Percentiles rank a stretch among this genome's conserved stretches.
phyloP scores from a whole-genome alignment of 2,329 filamentous ascomycete species.

The Colletotrichum sp. region DNA sequence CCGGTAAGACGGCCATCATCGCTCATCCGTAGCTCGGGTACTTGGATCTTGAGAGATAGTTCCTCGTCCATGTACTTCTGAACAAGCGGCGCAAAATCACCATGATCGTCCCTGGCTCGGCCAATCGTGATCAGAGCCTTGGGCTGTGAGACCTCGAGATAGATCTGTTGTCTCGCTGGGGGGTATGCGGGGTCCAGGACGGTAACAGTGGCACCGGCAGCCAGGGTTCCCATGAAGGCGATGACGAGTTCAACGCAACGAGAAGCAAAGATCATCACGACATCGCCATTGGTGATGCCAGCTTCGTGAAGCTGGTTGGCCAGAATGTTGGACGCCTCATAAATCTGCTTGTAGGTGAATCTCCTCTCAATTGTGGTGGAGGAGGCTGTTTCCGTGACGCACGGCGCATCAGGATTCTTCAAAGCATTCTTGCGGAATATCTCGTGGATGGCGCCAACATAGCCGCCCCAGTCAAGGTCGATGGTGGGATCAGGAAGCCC shows the following conservation, averaged over 20 bases:
- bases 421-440: constrained; percentile 72
- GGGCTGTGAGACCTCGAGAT: not conserved
- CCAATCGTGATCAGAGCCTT: constrained; percentile 75
- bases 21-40: constrained; percentile 75
- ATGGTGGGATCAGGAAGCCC: constrained; percentile 66
- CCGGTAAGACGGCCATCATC: constrained; percentile 76
- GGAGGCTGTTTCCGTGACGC: constrained; percentile 52
- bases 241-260: not conserved
- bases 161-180: constrained; percentile 69
- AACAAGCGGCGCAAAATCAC: constrained; percentile 11
- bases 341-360: constrained; percentile 88
- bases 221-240: constrained; percentile 60
- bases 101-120: constrained; percentile 73
- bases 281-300: constrained; percentile 80
- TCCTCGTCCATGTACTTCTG: constrained; percentile 72
- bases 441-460: constrained; percentile 74
- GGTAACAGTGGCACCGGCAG: constrained; percentile 66
- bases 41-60: constrained; percentile 72
- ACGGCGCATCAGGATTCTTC: constrained; percentile 65
- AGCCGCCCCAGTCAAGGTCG: constrained; percentile 53
- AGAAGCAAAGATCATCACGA: constrained; percentile 70
- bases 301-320: constrained; percentile 79
- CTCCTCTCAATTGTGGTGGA: constrained; percentile 53
- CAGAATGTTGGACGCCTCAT: constrained; percentile 81
- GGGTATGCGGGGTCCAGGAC: constrained; percentile 85